Conservation (phyloP, 352 stramenopile genomes). For the Phytopythium boreale region DNA sequence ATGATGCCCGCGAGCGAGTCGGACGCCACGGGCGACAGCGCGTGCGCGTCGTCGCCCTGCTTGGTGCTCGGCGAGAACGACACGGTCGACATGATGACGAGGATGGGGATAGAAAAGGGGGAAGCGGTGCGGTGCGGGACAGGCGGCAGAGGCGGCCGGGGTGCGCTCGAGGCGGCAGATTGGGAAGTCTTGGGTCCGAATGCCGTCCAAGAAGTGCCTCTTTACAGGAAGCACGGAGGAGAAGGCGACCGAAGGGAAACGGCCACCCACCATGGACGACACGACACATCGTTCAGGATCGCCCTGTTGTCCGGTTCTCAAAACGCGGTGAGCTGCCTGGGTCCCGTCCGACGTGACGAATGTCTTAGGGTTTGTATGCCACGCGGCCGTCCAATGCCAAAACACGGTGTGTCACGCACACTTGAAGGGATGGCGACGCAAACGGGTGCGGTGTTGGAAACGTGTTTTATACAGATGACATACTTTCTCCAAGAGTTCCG, state of each 20-base stretch:
- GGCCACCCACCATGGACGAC: too few relatives aligned
- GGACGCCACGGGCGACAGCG: conserved; percentile 43
- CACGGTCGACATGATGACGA: conserved; percentile 30
- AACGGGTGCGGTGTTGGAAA: conserved; percentile 1
- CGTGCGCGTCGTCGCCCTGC: conserved; percentile 4
- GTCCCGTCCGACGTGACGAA: neutral
- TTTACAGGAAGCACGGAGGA: too few relatives aligned
- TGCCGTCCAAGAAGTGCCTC: neutral
- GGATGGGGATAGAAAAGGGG: conserved; percentile 8
- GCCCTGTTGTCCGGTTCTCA: neutral
- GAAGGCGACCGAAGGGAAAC: too few relatives aligned
- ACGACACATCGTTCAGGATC: neutral
- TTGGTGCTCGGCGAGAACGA: conserved; percentile 26
- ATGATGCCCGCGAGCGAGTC: conserved; percentile 35
- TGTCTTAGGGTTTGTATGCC: conserved; percentile 19
- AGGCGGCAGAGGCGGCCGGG: conserved; percentile 11
- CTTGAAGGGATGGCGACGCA: neutral
- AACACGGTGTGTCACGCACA: conserved; percentile 2
- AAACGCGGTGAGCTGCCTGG: conserved; percentile 5
- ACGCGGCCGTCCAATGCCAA: conserved; percentile 10
- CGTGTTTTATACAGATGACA: neutral
- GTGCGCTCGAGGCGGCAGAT: conserved; percentile 40
- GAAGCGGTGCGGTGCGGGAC: neutral
- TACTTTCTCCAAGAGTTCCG: conserved; percentile 1
- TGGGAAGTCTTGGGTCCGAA: conserved; percentile 31